These are phyloP conservation scores for Capsicum chinense DNA, from an alignment of 257 asterid genomes.

Conservation along the genomic window DNA sequence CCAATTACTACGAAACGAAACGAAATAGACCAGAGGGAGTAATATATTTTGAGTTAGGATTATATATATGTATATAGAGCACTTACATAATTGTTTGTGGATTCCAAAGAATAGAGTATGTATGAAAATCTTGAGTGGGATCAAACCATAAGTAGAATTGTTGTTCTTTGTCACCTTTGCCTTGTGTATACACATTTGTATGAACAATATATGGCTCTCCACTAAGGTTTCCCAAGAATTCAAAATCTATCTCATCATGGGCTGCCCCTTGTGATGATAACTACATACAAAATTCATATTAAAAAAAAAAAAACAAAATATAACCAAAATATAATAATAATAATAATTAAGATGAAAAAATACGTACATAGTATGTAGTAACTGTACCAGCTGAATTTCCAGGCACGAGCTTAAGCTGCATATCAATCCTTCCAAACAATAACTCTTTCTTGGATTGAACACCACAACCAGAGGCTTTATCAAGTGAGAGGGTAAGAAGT, in stretches of 20 bases:
- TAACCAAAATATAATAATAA: no score
- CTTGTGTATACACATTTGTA: slow-evolving; percentile 79
- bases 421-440: slow-evolving; percentile 40
- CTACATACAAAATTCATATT: slow-evolving; percentile 33
- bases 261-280: slow-evolving; percentile 73
- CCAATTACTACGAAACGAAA: no score
- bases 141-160: slow-evolving; percentile 92
- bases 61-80: no score
- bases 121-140: slow-evolving; percentile 80
- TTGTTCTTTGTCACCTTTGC: slow-evolving; percentile 79
- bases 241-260: slow-evolving; percentile 90
- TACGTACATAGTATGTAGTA: slow-evolving; percentile 40
- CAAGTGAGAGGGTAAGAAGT: slow-evolving; percentile 70
- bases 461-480: slow-evolving; percentile 65
- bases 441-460: slow-evolving; percentile 63
- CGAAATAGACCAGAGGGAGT: no score
- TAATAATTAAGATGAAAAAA: no score
- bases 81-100: slow-evolving; percentile 61
- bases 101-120: slow-evolving; percentile 83
- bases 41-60: no score
- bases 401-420: slow-evolving; percentile 49
- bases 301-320: background rate
- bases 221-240: slow-evolving; percentile 75
- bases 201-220: slow-evolving; percentile 89
- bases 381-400: slow-evolving; percentile 56